Base-by-base conservation (phyloP, 2,329 filamentous ascomycete genomes). In the Aspergillus alliaceus region DNA sequence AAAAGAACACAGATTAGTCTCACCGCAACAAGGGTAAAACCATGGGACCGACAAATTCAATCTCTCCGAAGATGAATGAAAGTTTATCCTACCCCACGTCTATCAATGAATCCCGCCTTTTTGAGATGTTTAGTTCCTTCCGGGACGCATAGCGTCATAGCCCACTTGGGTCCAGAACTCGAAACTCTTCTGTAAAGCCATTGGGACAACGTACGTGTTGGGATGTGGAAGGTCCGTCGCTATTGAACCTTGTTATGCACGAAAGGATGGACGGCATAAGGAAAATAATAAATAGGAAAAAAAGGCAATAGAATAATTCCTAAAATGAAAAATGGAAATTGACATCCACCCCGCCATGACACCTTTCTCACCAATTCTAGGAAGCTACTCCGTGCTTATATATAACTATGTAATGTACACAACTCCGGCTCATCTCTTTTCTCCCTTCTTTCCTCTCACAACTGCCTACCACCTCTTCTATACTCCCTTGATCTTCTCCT, bases 61-160 rank as follows among this genome's bases (percentile, higher is more conserved):
- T 20, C 27, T 7, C 6, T 25, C 11, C 1, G 11, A 20, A 42
- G 14, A 9, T 18, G 25, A 11, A 31, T 31, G 51, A 54, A 40
- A 46, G 42, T 32, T 42, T 25, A 20, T 32, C 31, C 29, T 53
- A 29, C 56, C 54, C 58, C 58, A 44, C 37, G 46, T 29, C 48
- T 40, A 22, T 42, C 37, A 24, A 46, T 47, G 35, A 39, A 42
- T 50, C 48, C 47, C 53, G 29, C 58, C 49, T n/a, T n/a, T 37
- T 61, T 58, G 15, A 56, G 37, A 31, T 24, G 39, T 37, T 47
- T 37, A 47, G 12, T 40, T 49, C n/a, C 44, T 58, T 35, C 53
- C 8, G 53, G 48, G 54, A 40, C 48, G 37, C 56, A 57, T 66
- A 59, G 60, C 59, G 61, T 61, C 57, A 65, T 61, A 51, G 53